Percentiles rank a stretch among this genome's conserved stretches.
Conservation (phyloP, 768 basidiomycete species). For the Suillus spraguei region DNA sequence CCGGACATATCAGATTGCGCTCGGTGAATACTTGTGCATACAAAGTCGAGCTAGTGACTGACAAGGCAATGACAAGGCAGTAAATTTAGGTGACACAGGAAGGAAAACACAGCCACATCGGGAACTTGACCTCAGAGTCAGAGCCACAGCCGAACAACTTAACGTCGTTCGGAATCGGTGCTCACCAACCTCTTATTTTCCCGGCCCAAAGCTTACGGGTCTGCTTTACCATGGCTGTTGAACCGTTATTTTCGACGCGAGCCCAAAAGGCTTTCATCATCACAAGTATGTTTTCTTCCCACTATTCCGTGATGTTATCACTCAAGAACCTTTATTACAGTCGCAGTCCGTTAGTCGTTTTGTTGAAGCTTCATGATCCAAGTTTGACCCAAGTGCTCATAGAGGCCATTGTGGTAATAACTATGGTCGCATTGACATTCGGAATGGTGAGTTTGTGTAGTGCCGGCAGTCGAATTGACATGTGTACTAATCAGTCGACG, state of each 20-base stretch:
- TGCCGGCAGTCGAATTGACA: conserved; percentile 2
- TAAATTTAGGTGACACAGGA: not conserved
- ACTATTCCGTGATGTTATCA: conserved; percentile 6
- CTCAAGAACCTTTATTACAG: conserved; percentile 33
- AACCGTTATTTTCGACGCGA: conserved; percentile 70
- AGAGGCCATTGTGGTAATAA: conserved; percentile 79
- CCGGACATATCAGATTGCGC: not conserved
- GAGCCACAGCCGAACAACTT: not conserved
- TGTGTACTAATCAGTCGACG: conserved; percentile 7
- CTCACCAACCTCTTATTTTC: conserved; percentile 16
- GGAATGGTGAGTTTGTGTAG: conserved; percentile 47
- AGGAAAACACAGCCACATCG: not conserved
- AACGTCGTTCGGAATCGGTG: not conserved
- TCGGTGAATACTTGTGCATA: not conserved
- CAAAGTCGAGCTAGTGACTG: not conserved
- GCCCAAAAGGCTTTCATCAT: conserved; percentile 73
- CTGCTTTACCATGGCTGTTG: conserved; percentile 58
- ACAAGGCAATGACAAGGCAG: not conserved
- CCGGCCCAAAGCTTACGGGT: conserved; percentile 18
- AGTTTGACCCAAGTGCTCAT: conserved; percentile 13
- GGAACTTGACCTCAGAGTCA: not conserved
- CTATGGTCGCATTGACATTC: conserved; percentile 76
- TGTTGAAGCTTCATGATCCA: not conserved
- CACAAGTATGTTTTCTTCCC: conserved; percentile 55
- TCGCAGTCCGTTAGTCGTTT: conserved; percentile 57